Base-by-base conservation (phyloP, 352 stramenopile genomes). In the Globisporangium rhizosaccharum region DNA sequence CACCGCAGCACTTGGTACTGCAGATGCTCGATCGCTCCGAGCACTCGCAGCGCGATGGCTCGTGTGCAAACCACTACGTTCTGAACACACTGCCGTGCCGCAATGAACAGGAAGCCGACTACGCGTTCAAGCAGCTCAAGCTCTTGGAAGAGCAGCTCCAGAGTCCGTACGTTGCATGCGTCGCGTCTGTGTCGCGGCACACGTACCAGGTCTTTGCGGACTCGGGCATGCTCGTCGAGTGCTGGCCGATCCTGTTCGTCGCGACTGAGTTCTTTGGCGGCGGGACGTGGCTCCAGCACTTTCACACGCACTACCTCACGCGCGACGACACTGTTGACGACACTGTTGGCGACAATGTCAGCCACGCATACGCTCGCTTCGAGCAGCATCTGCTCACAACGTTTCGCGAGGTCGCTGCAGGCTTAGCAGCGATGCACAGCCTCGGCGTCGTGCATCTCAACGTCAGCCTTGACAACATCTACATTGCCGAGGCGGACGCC, bases 171-270 rank as follows among this genome's bases (percentile, higher is more conserved):
- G 68, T 88, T 8, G 63, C 47, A 1, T 42, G 59, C 11, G 51
- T 85, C 4, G 39, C 41, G 4, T 67, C 62, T 1, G 61, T 70
- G 3, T 66, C 74, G 30, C 82, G 76, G 37, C 76, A 88, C 49
- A 76, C 54, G 25, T 90, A 78, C 59, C 81, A 90, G 57, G 67
- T 77, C 37, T 90, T 90, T 28, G 70, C 78, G 5, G 71, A 84
- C 30, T 77, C 72, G 15, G 81, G 81, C 0, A 73, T 87, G 46
- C 65, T 90, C 0, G 54, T 87, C 12, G 78, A 88, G 33, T 82
- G 66, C 63, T 87, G 74, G 76, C 78, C 76, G 0, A 58, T 88
- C 3, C 54, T 88, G 12, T 86, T 88, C 52, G 58, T 86, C 11
- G 64, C 63, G 5, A 61, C 66, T 4, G 71, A 88, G 54, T 75